Evolutionary conservation across 768 basidiomycete species (phyloP).

Genomic region (Udeniomyces megalosporus): DNA sequence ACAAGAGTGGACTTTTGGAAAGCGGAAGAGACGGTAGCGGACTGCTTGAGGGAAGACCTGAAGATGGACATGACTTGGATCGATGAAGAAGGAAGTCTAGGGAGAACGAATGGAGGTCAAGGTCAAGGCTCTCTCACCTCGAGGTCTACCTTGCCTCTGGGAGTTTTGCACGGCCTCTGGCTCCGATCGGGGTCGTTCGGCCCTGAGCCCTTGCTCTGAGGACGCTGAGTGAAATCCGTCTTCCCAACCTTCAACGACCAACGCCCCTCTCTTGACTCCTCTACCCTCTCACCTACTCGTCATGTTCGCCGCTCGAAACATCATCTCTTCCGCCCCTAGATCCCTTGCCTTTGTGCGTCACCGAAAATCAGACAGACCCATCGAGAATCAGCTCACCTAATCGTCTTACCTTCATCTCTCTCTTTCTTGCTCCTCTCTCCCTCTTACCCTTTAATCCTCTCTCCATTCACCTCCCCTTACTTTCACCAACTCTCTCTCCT

Average conservation of each 20-base stretch:
- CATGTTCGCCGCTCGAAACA: constrained; percentile 7
- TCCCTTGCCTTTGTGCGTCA: background rate
- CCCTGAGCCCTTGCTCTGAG: too few species aligned
- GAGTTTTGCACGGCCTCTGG: too few species aligned
- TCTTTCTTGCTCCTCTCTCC: background rate
- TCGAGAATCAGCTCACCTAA: too few species aligned
- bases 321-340: background rate
- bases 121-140: too few species aligned
- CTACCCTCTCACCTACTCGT: background rate
- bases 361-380: too few species aligned
- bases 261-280: background rate
- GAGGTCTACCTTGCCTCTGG: too few species aligned
- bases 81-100: background rate
- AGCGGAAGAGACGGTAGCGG: background rate
- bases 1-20: constrained; percentile 7
- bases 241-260: background rate
- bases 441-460: background rate
- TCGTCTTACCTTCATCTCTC: background rate
- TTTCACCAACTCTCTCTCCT: background rate
- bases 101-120: background rate
- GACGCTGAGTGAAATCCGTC: background rate
- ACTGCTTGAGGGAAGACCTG: background rate
- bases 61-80: background rate
- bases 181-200: too few species aligned
- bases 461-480: too few species aligned